These are phyloP conservation scores for Tylopilus plumbeoviolaceoides DNA, from an alignment of 768 basidiomycete species.

Conservation along the genomic window DNA sequence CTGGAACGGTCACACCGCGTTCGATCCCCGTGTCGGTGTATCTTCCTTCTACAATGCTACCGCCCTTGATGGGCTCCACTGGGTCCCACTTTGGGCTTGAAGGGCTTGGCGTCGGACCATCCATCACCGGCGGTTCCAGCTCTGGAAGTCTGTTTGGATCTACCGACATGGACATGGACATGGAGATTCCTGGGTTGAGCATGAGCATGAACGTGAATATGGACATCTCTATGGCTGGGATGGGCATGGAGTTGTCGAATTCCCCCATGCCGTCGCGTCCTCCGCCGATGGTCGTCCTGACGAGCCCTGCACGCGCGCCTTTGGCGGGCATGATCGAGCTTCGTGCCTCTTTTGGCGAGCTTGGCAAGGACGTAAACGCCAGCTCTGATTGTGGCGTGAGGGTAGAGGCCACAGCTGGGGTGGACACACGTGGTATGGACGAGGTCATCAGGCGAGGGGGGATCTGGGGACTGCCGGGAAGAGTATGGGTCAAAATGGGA, in stretches of 20 bases:
- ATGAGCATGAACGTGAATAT: constrained; percentile 32
- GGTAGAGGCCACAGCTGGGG: constrained; percentile 33
- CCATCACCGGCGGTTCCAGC: constrained; percentile 22
- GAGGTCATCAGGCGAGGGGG: constrained; percentile 74
- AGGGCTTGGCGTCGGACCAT: constrained; percentile 24
- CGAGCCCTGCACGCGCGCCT: constrained; percentile 60
- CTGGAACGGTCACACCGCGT: constrained; percentile 39
- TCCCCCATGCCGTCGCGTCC: constrained; percentile 35
- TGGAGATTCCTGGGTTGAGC: constrained; percentile 34
- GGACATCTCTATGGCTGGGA: constrained; percentile 30
- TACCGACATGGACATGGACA: constrained; percentile 32
- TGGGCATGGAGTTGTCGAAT: constrained; percentile 28
- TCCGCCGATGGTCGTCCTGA: constrained; percentile 58
- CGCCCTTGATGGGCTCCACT: constrained; percentile 17
- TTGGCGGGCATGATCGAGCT: constrained; percentile 65
- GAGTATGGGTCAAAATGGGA: constrained; percentile 44
- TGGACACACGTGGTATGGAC: constrained; percentile 55
- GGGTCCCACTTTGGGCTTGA: constrained; percentile 28
- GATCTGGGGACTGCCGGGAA: constrained; percentile 61
- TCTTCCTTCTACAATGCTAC: constrained; percentile 40
- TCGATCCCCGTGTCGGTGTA: constrained; percentile 70
- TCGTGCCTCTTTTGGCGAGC: constrained; percentile 56
- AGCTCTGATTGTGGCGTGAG: constrained; percentile 22
- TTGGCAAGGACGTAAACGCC: constrained; percentile 7
- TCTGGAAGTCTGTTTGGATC: constrained; percentile 29